Evolutionary conservation across 2,329 filamentous ascomycete species (phyloP).

Genomic region (Penicillium verrucosum): DNA sequence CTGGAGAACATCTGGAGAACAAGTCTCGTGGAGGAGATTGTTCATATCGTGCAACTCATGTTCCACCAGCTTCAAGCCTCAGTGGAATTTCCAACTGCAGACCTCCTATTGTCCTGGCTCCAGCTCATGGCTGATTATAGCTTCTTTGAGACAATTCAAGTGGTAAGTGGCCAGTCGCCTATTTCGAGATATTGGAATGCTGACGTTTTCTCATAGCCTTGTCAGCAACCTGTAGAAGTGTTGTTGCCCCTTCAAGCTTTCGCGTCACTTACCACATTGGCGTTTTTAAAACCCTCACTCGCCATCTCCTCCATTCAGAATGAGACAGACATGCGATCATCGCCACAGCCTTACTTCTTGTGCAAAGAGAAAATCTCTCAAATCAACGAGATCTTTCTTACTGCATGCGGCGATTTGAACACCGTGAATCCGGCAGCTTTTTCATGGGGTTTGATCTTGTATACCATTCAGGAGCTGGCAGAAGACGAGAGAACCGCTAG

Average conservation of each 20-base stretch:
- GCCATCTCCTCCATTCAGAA: slow-evolving; percentile 53
- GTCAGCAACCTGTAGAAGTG: slow-evolving; percentile 38
- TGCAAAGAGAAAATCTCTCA: slow-evolving; percentile 67
- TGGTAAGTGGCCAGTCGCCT: slow-evolving; percentile 44
- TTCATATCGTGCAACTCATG: slow-evolving; percentile 70
- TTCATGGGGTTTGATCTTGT: slow-evolving; percentile 75
- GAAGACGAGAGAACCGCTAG: not conserved
- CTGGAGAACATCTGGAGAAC: slow-evolving; percentile 62
- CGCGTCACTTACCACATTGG: slow-evolving; percentile 66
- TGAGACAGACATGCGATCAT: slow-evolving; percentile 22
- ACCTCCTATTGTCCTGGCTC: slow-evolving; percentile 69
- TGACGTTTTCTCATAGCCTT: slow-evolving; percentile 32
- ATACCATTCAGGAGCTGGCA: slow-evolving; percentile 64
- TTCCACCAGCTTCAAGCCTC: slow-evolving; percentile 66
- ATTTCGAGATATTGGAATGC: not conserved
- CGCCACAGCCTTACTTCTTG: slow-evolving; percentile 58
- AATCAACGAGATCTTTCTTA: slow-evolving; percentile 68
- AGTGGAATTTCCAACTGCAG: slow-evolving; percentile 55
- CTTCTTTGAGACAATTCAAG: slow-evolving; percentile 66
- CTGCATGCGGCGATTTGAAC: slow-evolving; percentile 54
- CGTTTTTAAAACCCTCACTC: slow-evolving; percentile 66
- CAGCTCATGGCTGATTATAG: slow-evolving; percentile 63
- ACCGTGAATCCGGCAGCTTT: slow-evolving; percentile 72
- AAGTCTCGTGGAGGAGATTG: slow-evolving; percentile 65
- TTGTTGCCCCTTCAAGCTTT: slow-evolving; percentile 64